A percentile compares a stretch with the other conserved stretches of the same genome.
phyloP scores from a whole-genome alignment of 768 basidiomycete genomes.

The Termitomyces sp. region DNA sequence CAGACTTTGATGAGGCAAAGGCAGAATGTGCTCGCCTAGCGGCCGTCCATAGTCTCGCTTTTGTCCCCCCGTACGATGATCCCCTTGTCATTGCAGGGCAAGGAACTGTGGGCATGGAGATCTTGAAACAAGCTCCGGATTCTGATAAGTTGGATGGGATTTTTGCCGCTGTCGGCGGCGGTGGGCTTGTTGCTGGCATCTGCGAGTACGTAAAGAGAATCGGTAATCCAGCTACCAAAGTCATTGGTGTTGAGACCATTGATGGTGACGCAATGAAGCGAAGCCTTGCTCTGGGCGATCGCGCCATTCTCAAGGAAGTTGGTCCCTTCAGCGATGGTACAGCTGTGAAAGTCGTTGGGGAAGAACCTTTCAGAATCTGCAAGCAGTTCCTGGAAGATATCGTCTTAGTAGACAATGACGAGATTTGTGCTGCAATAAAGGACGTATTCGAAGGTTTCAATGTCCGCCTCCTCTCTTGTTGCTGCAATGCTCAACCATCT shows the following conservation, averaged over 20 bases:
- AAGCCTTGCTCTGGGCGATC: constrained; percentile 75
- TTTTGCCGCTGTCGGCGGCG: constrained; percentile 91
- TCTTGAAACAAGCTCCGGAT: constrained; percentile 80
- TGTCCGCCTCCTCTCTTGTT: neutral
- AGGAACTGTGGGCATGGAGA: constrained; percentile 92
- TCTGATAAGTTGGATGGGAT: constrained; percentile 77
- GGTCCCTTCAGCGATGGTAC: constrained; percentile 98
- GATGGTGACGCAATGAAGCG: constrained; percentile 93
- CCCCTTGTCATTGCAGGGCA: constrained; percentile 97
- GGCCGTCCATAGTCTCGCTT: constrained; percentile 65
- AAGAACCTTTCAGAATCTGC: constrained; percentile 93
- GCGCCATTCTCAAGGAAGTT: constrained; percentile 81
- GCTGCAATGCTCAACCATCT: neutral
- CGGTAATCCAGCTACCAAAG: constrained; percentile 73
- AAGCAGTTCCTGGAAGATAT: constrained; percentile 76
- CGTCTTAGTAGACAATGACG: constrained; percentile 87
- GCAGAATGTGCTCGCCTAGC: constrained; percentile 88
- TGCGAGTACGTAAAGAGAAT: constrained; percentile 90
- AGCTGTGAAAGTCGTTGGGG: constrained; percentile 92
- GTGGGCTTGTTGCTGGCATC: constrained; percentile 89
- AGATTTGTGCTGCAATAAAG: constrained; percentile 97
- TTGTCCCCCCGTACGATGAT: constrained; percentile 97
- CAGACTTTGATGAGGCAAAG: constrained; percentile 96
- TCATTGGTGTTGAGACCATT: constrained; percentile 89
- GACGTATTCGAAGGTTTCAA: constrained; percentile 91